Percentiles rank a stretch among this genome's conserved stretches.
phyloP scores from a whole-genome alignment of 768 basidiomycete genomes.

The Kwoniella bestiolae region DNA sequence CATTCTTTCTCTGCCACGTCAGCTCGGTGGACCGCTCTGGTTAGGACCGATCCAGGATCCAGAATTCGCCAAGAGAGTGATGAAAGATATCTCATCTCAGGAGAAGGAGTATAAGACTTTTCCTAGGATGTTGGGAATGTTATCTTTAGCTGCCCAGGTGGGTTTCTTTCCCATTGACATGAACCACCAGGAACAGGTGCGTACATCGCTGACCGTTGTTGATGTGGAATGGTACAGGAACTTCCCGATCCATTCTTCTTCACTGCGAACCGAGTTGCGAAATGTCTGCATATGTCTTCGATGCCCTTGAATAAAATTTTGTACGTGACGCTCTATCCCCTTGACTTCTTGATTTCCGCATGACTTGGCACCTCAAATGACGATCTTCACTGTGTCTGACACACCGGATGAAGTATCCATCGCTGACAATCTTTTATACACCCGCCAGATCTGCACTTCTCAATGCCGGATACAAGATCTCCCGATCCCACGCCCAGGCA shows the following conservation, averaged over 20 bases:
- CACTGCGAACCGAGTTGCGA: conserved; percentile 40
- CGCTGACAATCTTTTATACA: not conserved
- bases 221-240: conserved; percentile 33
- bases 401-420: too few relatives aligned
- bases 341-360: conserved; percentile 1
- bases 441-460: conserved; percentile 78
- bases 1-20: not conserved
- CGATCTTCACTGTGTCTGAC: too few relatives aligned
- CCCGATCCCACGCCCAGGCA: conserved; percentile 84
- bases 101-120: conserved; percentile 74
- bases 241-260: conserved; percentile 48
- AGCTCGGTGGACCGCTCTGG: conserved; percentile 98
- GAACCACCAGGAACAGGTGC: too few relatives aligned
- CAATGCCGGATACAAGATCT: conserved; percentile 79
- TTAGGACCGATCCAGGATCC: conserved; percentile 80
- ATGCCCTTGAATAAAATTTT: conserved; percentile 25
- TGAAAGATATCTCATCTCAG: conserved; percentile 71
- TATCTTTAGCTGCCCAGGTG: conserved; percentile 85
- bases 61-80: conserved; percentile 73
- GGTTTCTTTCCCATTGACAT: conserved; percentile 45
- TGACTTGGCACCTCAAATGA: too few relatives aligned
- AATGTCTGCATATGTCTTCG: conserved; percentile 32
- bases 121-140: conserved; percentile 90
- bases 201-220: too few relatives aligned
- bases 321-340: conserved; percentile 8